Evolutionary conservation across 208 protist genomes (phyloP), one percentile per base, ranked within the genome.

Genomic region (Wallacemonas sp.): DNA sequence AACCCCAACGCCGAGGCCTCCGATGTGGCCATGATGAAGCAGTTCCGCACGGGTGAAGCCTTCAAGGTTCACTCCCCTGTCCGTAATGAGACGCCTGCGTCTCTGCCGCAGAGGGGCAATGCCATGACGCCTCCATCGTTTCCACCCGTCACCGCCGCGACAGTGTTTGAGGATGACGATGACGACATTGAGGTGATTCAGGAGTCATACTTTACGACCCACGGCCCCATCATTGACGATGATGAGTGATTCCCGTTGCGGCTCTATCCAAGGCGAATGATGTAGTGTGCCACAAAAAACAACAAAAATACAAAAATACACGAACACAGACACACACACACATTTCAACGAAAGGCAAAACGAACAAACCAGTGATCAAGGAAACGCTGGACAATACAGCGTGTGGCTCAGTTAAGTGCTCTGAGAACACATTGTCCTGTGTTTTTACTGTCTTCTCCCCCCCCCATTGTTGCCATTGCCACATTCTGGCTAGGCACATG

Each of bases 201-300:
- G 12, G 82, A 93, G 15, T 80, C 81, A 9, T 96, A 86, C 78
- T 91, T 94, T 56, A 71, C 81, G 69, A 85, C 72, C 39, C 75
- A 91, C 56, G 89, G 89, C 3, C 89, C 89, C n/a, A 80, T 95
- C 66, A 85, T 95, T 58, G 86, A 93, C 42, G 82, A 91, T 68
- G 85, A 92, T 47, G 84, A 91, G 28, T 62, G 78, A 21, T 30
- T 65, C n/a, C n/a, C n/a, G n/a, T n/a, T n/a, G n/a, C n/a, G n/a
- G n/a, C n/a, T n/a, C n/a, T n/a, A n/a, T n/a, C n/a, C n/a, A n/a
- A n/a, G n/a, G n/a, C n/a, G n/a, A n/a, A n/a, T n/a, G n/a, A n/a
- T n/a, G n/a, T n/a, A n/a, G n/a, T n/a, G n/a, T n/a, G n/a, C n/a
- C n/a, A n/a, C n/a, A n/a, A n/a, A n/a, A n/a, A n/a, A n/a, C n/a